These are phyloP conservation scores for Aspergillus ibericus DNA, from an alignment of 2,329 filamentous ascomycete genomes.

Conservation along the genomic window DNA sequence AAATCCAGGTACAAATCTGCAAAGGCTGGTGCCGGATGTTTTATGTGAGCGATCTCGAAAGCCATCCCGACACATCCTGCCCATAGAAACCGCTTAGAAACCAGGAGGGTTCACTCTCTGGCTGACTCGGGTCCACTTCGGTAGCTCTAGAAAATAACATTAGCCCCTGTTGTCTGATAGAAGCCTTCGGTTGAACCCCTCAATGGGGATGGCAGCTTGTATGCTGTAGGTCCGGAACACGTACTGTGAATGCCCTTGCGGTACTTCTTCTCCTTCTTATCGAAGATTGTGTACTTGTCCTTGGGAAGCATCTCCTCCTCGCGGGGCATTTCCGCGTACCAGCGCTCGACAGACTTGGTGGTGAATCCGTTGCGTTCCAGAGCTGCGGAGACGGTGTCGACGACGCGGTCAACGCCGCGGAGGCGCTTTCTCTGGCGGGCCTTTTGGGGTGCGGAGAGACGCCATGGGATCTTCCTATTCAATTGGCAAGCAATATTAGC, in stretches of 20 bases:
- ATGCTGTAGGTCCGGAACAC: neutral
- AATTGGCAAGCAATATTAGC: neutral
- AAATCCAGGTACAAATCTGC: conserved; percentile 10
- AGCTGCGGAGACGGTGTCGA: conserved; percentile 77
- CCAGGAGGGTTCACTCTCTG: conserved; percentile 92
- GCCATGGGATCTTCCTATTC: conserved; percentile 91
- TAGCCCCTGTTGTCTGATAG: neutral
- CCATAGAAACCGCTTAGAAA: conserved; percentile 59
- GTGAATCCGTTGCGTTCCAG: conserved; percentile 69
- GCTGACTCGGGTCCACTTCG: conserved; percentile 93
- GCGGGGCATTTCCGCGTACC: conserved; percentile 94
- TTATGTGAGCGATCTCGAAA: conserved; percentile 8
- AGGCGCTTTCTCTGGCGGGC: conserved; percentile 79
- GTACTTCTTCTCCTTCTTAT: conserved; percentile 92
- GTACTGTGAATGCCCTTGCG: conserved; percentile 96
- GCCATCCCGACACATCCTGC: neutral
- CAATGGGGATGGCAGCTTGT: neutral
- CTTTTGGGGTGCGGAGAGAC: conserved; percentile 89
- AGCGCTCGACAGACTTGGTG: conserved; percentile 76
- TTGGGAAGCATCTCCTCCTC: conserved; percentile 93
- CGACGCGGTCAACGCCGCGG: conserved; percentile 81
- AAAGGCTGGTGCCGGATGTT: neutral
- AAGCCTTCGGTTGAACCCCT: neutral
- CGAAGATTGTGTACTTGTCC: conserved; percentile 98
- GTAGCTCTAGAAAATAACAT: conserved; percentile 60